Evolutionary conservation across 192 early-diverging fungal genomes (phyloP), one percentile per base, ranked within the genome.

Genomic region (Gryganskiella cystojenkinii): DNA sequence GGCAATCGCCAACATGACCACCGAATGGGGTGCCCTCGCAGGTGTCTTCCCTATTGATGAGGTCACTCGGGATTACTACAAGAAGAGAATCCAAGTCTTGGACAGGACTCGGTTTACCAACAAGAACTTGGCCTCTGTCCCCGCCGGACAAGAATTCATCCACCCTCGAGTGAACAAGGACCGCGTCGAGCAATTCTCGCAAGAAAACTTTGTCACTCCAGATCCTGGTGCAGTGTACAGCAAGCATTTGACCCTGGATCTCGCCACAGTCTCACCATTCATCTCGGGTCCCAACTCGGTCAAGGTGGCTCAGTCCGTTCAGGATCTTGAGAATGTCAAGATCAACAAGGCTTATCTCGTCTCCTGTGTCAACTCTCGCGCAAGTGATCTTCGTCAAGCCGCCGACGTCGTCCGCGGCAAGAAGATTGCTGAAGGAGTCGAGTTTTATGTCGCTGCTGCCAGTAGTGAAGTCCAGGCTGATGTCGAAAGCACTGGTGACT

Each of bases 1-100:
- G 59, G 95, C 98, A 49, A 95, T 99, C 65, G 90, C 96, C 69
- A 99, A 99, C 83, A 98, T 99, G 98, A 99, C 98, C 6, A 99
- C 98, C 34, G 98, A 99, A 80, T 99, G 98, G 98, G 98, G 98
- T 75, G 95, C 96, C 9, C 87, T 99, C 24, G 98, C 96, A 46
- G 98, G 98, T 40, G 88, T 99, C 9, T 99, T 99, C 80, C 93
- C 95, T 3, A 94, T 97, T 20, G 96, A 99, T 83, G 85, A 91
- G 7, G 74, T 84, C 2, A 93, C 94, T 0, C 81, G 92, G 56
- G 82, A 84, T 14, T 98, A 91, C 85, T 88, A 94, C 59, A 70
- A 89, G 30, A 84, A 84, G 30, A 86, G 95, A 17, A 86, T 89
- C 44, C 58, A 80, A 13, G 70, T 83, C 13, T 64, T 90, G 33